Evolutionary conservation across 1,139 yeast genomes (phyloP).

Genomic region (Blastobotrys aristatus): DNA sequence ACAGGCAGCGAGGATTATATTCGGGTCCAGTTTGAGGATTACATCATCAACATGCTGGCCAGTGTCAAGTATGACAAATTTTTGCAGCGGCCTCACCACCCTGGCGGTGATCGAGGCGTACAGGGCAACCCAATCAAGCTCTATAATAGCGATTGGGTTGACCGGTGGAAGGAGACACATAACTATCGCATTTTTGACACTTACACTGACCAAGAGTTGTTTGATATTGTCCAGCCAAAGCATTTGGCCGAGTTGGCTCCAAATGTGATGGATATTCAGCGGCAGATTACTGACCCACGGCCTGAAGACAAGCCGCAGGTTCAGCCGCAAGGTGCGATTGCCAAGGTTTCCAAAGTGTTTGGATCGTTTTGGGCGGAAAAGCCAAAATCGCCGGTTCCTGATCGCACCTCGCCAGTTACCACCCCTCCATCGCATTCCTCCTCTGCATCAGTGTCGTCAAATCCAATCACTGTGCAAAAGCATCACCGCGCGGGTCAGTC

Average conservation of each 20-base stretch:
- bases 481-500: constrained; percentile 10
- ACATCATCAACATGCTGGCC: constrained; percentile 68
- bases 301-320: constrained; percentile 19
- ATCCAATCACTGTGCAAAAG: background rate
- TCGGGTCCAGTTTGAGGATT: constrained; percentile 84
- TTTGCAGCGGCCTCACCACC: constrained; percentile 24
- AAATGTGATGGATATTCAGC: constrained; percentile 18
- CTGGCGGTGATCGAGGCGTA: constrained; percentile 31
- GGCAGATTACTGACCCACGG: constrained; percentile 16
- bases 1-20: constrained; percentile 87
- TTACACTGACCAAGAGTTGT: constrained; percentile 80
- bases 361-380: constrained; percentile 26
- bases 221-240: constrained; percentile 78
- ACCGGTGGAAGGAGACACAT: constrained; percentile 59
- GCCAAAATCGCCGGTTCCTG: constrained; percentile 15
- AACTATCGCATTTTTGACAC: constrained; percentile 67
- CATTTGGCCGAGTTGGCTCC: constrained; percentile 43
- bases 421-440: background rate
- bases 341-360: constrained; percentile 29
- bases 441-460: background rate
- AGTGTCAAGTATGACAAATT: constrained; percentile 67
- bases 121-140: constrained; percentile 41
- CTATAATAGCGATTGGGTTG: constrained; percentile 55
- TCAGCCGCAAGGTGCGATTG: constrained; percentile 25
- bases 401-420: background rate